Percentiles rank a stretch among this genome's conserved stretches.
phyloP scores from a whole-genome alignment of 768 basidiomycete genomes.

The Agrocybe pediades region DNA sequence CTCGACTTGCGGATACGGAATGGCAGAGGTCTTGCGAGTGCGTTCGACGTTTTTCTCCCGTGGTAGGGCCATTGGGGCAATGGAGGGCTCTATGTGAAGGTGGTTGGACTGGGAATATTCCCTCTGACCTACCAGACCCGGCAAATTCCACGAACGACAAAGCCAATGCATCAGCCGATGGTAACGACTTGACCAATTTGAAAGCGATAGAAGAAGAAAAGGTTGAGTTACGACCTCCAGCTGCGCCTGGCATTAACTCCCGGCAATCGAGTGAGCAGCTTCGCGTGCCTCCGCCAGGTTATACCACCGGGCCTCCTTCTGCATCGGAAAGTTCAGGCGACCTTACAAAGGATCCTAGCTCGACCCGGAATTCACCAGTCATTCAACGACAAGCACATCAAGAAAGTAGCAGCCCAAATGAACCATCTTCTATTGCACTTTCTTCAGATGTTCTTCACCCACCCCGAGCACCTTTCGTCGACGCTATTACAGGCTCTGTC shows the following conservation, averaged over 20 bases:
- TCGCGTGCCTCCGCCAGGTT: conserved; percentile 11
- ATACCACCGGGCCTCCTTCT: conserved; percentile 15
- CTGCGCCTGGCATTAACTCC: conserved; percentile 3
- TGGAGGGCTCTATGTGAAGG: conserved; percentile 79
- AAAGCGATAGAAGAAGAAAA: conserved; percentile 20
- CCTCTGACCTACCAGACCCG: conserved; percentile 41
- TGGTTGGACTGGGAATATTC: conserved; percentile 60
- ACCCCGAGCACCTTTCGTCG: conserved; percentile 33
- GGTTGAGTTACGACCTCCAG: background rate
- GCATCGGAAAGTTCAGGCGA: conserved; percentile 19
- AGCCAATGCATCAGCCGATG: background rate
- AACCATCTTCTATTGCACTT: conserved; percentile 7
- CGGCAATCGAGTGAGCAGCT: conserved; percentile 11
- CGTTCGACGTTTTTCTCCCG: conserved; percentile 67
- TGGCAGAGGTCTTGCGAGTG: conserved; percentile 74
- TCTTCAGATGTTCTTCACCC: conserved; percentile 37
- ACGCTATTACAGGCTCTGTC: conserved; percentile 53
- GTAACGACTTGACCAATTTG: conserved; percentile 6
- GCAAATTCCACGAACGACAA: conserved; percentile 13
- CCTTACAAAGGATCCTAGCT: conserved; percentile 7
- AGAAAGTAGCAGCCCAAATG: background rate
- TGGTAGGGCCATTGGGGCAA: conserved; percentile 70
- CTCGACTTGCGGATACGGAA: conserved; percentile 77
- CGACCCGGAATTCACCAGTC: conserved; percentile 10
- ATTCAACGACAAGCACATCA: conserved; percentile 10